Evolutionary conservation across 768 basidiomycete genomes (phyloP).

Genomic region (Neoboletus subvelutipes): DNA sequence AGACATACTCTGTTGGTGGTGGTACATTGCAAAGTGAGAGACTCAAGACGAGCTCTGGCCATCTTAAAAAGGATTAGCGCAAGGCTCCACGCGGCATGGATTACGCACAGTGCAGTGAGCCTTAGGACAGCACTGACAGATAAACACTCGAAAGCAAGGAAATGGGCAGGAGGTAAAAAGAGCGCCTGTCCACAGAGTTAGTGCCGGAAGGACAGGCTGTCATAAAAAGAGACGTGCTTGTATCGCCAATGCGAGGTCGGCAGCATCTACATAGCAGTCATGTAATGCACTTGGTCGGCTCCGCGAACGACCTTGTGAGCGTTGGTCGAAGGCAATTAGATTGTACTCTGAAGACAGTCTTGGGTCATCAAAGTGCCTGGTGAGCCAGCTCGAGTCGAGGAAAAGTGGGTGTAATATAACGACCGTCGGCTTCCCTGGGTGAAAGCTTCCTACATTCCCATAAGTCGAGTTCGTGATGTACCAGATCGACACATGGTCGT

Average conservation of each 20-base stretch:
- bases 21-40: constrained; percentile 69
- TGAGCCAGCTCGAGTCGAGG: constrained; percentile 69
- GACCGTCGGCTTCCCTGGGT: constrained; percentile 62
- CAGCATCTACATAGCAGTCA: constrained; percentile 78
- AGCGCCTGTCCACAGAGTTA: constrained; percentile 43
- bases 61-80: constrained; percentile 41
- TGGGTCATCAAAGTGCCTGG: constrained; percentile 64
- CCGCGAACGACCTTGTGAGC: constrained; percentile 57
- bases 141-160: constrained; percentile 66
- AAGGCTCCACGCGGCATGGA: not conserved
- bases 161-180: constrained; percentile 63
- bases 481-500: constrained; percentile 71
- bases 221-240: constrained; percentile 43
- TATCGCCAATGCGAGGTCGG: constrained; percentile 67
- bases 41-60: constrained; percentile 69
- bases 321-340: constrained; percentile 73
- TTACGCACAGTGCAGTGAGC: constrained; percentile 61
- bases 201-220: not conserved
- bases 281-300: constrained; percentile 54
- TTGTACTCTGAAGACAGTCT: constrained; percentile 60
- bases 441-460: constrained; percentile 64
- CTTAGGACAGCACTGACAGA: constrained; percentile 59
- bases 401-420: constrained; percentile 67
- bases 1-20: constrained; percentile 61
- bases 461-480: constrained; percentile 65